Percentiles rank a stretch among this genome's conserved stretches.
These are phyloP conservation scores for Cucurbitaria berberidis DNA, from an alignment of 2,329 filamentous ascomycete species.

Conservation along the genomic window DNA sequence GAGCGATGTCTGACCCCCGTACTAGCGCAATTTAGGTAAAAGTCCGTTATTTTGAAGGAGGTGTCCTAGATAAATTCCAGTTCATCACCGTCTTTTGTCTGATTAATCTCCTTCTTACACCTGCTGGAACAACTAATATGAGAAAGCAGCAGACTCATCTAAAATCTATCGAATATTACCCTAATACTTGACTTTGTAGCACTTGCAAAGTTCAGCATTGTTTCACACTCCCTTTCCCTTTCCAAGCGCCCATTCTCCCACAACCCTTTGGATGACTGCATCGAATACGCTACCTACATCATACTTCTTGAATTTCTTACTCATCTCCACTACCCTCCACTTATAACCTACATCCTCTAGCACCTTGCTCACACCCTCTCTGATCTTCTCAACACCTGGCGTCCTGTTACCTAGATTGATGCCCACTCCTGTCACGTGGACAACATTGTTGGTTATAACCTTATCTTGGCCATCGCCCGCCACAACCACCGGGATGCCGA, in stretches of 20 bases:
- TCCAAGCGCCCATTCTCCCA: slow-evolving; percentile 14
- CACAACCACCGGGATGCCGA: slow-evolving; percentile 57
- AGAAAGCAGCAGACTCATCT: too few species aligned
- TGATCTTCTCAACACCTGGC: slow-evolving; percentile 26
- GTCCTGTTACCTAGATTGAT: slow-evolving; percentile 52
- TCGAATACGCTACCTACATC: slow-evolving; percentile 23
- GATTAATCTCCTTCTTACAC: too few species aligned
- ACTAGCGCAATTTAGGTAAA: too few species aligned
- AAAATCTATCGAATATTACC: too few species aligned
- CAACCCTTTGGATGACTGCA: slow-evolving; percentile 22
- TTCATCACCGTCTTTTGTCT: too few species aligned
- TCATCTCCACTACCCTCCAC: slow-evolving; percentile 23
- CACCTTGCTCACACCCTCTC: slow-evolving; percentile 20
- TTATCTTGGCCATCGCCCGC: slow-evolving; percentile 50
- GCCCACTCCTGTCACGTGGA: slow-evolving; percentile 54
- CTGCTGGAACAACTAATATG: too few species aligned
- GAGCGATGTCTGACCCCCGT: too few species aligned
- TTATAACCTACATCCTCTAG: slow-evolving; percentile 20
- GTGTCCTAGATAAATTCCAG: too few species aligned
- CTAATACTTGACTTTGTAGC: too few species aligned
- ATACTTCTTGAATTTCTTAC: slow-evolving; percentile 26
- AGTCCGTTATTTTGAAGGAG: too few species aligned
- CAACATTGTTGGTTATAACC: slow-evolving; percentile 52
- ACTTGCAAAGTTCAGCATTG: too few species aligned
- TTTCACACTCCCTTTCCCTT: neutral